A percentile compares a stretch with the other conserved stretches of the same genome.
Conservation (phyloP, 805 yeast genomes). For the Kodamaea nitidulidarum region DNA sequence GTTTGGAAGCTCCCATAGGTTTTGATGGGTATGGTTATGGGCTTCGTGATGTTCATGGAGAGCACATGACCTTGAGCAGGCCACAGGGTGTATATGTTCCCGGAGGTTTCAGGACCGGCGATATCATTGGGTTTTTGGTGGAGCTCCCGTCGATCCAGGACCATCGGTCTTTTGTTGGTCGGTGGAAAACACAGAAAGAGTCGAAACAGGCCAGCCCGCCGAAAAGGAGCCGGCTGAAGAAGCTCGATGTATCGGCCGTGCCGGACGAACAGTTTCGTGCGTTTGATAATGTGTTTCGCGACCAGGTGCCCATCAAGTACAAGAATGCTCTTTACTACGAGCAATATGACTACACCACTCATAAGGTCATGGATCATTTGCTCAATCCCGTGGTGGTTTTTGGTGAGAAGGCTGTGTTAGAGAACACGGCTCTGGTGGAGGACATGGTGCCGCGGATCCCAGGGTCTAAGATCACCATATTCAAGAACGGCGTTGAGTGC, state of each 20-base stretch:
- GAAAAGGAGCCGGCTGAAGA: constrained; percentile 5
- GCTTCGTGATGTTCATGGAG: constrained; percentile 72
- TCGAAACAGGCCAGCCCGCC: constrained; percentile 16
- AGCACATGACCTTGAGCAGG: constrained; percentile 70
- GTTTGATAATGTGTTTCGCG: constrained; percentile 56
- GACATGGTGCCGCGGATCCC: constrained; percentile 40
- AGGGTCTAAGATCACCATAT: constrained; percentile 62
- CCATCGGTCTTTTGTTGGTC: constrained; percentile 33
- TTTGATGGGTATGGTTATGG: constrained; percentile 94
- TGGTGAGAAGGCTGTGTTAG: constrained; percentile 60
- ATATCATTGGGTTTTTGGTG: constrained; percentile 74
- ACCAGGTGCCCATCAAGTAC: constrained; percentile 83
- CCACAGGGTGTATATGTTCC: constrained; percentile 43
- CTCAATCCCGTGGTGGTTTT: constrained; percentile 67
- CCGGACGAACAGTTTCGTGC: constrained; percentile 11
- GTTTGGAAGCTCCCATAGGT: constrained; percentile 93
- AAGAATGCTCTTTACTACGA: constrained; percentile 77
- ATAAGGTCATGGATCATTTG: constrained; percentile 69
- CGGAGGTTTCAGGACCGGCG: constrained; percentile 64
- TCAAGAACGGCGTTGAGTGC: constrained; percentile 66
- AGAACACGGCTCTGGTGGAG: constrained; percentile 9
- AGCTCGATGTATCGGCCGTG: constrained; percentile 4
- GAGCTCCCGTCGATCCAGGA: constrained; percentile 54
- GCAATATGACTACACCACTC: constrained; percentile 70
- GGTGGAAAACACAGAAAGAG: constrained; percentile 23